Evolutionary conservation across 768 basidiomycete species (phyloP).

Genomic region (Boletus sensibilis): DNA sequence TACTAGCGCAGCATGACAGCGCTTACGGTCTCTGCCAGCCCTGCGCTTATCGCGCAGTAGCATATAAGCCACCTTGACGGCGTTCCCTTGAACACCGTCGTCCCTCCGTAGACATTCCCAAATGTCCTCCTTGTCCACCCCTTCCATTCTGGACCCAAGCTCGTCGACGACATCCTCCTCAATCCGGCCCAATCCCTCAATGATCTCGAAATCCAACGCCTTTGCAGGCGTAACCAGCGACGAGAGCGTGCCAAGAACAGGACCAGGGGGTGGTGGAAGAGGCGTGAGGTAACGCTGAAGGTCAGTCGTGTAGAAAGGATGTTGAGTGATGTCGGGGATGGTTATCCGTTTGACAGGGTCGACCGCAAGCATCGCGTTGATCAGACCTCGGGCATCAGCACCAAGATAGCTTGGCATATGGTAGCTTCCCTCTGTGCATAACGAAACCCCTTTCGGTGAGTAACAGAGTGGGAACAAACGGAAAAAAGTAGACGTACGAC

Average conservation of each 20-base stretch:
- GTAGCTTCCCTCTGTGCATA: slow-evolving; percentile 74
- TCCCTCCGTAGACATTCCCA: slow-evolving; percentile 83
- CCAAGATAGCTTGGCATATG: slow-evolving; percentile 82
- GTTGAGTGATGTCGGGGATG: slow-evolving; percentile 83
- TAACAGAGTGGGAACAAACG: too few species aligned
- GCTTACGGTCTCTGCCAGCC: slow-evolving; percentile 81
- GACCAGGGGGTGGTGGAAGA: slow-evolving; percentile 74
- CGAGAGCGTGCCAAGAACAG: slow-evolving; percentile 71
- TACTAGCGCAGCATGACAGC: neutral
- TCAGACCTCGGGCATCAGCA: slow-evolving; percentile 72
- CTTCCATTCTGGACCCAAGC: slow-evolving; percentile 66
- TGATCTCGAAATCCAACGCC: slow-evolving; percentile 74
- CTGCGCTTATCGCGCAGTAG: slow-evolving; percentile 86
- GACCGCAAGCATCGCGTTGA: slow-evolving; percentile 86
- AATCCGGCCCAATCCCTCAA: slow-evolving; percentile 89
- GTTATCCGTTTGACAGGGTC: slow-evolving; percentile 96
- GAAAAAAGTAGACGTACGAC: slow-evolving; percentile 49
- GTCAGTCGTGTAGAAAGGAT: slow-evolving; percentile 87
- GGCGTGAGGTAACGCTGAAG: slow-evolving; percentile 85
- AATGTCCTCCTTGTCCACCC: slow-evolving; percentile 79
- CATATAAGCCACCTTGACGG: slow-evolving; percentile 96
- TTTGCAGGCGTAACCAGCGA: slow-evolving; percentile 69
- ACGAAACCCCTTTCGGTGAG: neutral
- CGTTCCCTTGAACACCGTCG: slow-evolving; percentile 84
- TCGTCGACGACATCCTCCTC: slow-evolving; percentile 91